These are phyloP conservation scores for Fusarium austroafricanum DNA, from an alignment of 2,329 filamentous ascomycete genomes.

Conservation along the genomic window DNA sequence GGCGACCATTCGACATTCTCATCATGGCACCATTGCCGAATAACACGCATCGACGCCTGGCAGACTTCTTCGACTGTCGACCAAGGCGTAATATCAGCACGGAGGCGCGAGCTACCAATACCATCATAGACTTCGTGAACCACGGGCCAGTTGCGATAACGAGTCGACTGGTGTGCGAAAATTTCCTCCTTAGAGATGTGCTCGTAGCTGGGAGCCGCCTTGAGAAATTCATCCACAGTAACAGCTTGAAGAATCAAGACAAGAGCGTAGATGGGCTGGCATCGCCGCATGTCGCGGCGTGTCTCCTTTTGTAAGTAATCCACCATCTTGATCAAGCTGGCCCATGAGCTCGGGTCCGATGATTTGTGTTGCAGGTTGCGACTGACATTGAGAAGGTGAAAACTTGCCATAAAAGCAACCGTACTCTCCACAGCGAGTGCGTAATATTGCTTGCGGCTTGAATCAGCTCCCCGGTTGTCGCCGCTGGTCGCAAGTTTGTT, in stretches of 20 bases:
- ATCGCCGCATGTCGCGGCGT: conserved; percentile 50
- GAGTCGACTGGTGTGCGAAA: conserved; percentile 45
- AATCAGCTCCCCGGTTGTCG: conserved; percentile 45
- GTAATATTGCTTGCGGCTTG: conserved; percentile 55
- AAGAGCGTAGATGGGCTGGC: conserved; percentile 56
- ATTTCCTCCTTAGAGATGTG: conserved; percentile 37
- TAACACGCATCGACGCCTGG: conserved; percentile 52
- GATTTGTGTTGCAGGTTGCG: conserved; percentile 58
- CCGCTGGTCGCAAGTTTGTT: conserved; percentile 41
- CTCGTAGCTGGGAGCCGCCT: conserved; percentile 49
- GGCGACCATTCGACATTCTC: conserved; percentile 61
- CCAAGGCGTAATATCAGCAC: conserved; percentile 55
- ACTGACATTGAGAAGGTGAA: conserved; percentile 61
- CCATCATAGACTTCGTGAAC: conserved; percentile 49
- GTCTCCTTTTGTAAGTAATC: conserved; percentile 55
- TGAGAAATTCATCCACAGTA: conserved; percentile 59
- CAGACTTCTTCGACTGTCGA: conserved; percentile 59
- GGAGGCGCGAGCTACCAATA: conserved; percentile 48
- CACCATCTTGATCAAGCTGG: conserved; percentile 59
- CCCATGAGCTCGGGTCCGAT: conserved; percentile 57
- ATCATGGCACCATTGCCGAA: conserved; percentile 58
- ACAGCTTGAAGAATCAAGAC: conserved; percentile 58
- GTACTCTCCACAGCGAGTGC: conserved; percentile 62
- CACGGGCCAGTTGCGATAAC: conserved; percentile 44
- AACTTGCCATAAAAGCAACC: conserved; percentile 65